Percentiles rank a stretch among this genome's conserved stretches.
phyloP scores from a whole-genome alignment of 352 stramenopile species.

The Globisporangium camurandrum region DNA sequence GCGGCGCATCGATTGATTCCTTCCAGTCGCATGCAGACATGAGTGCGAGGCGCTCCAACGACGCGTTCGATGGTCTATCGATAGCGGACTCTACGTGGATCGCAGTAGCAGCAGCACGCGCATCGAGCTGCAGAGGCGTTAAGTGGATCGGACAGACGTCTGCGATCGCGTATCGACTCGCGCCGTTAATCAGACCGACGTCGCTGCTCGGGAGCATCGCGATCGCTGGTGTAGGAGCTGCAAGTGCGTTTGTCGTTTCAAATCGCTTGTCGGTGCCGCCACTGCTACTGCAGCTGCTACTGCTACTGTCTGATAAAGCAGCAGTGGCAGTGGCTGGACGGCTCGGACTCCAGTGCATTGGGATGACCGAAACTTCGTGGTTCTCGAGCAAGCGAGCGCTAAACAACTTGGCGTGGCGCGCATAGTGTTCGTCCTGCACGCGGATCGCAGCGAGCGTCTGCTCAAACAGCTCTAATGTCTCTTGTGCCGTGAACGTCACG shows the following conservation, averaged over 20 bases:
- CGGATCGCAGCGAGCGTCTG: conserved; percentile 29
- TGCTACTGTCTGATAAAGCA: too few relatives aligned
- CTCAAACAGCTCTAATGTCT: conserved; percentile 15
- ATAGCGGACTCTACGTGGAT: too few relatives aligned
- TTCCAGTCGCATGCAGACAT: conserved; percentile 31
- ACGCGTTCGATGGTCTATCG: conserved; percentile 3
- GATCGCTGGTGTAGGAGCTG: conserved; percentile 2
- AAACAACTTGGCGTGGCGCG: conserved; percentile 52
- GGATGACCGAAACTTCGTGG: conserved; percentile 49
- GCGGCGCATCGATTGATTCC: conserved; percentile 29
- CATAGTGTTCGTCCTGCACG: conserved; percentile 60
- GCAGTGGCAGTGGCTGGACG: neutral
- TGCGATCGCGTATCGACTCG: conserved; percentile 24
- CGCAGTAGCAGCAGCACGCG: neutral
- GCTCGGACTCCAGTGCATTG: neutral
- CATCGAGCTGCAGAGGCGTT: conserved; percentile 3
- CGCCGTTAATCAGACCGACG: conserved; percentile 42
- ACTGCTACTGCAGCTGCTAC: neutral
- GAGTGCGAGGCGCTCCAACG: conserved; percentile 28
- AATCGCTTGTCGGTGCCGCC: too few relatives aligned
- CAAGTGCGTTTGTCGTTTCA: too few relatives aligned
- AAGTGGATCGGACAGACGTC: conserved; percentile 9
- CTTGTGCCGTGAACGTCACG: neutral
- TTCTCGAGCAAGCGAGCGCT: conserved; percentile 54
- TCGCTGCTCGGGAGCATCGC: conserved; percentile 11